Evolutionary conservation across 1,284 basidiomycete genomes (phyloP), one percentile per base, ranked within the genome.

Genomic region (Entoloma clypeatum): DNA sequence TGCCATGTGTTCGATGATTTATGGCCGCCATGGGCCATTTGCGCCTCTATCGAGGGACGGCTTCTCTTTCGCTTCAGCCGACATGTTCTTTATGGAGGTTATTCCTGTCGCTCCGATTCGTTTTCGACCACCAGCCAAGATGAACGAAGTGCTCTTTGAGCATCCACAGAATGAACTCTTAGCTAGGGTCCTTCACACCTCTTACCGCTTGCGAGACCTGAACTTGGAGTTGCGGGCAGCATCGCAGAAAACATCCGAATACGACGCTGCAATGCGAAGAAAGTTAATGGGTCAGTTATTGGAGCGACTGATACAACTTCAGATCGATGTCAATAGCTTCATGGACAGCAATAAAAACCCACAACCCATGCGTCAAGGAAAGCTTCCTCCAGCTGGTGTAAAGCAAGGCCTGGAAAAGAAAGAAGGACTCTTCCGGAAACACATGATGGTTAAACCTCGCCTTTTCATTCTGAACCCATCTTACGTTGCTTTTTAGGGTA

Each of bases 391-490:
- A 14, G 76, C 85, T 29, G 96, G 96, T 58, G 83, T 99, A 54
- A 99, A 99, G 73, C 96, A 99, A 64, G 79, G 86, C 9, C 69
- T 99, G 52, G 96, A 99, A 68, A 99, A 99, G 78, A 99, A 99
- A 68, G 96, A 99, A 56, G 96, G 96, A 43, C 65, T 99, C 37
- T 99, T 99, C 77, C 77, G 96, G 48, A 97, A 95, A 69, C 85
- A 99, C 62, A 99, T 99, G 96, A 99, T 99, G 96, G 92, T 91
- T 45, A 48, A 72, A 50, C 25, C 11, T 17, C 41, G 43, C 45
- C 29, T n/a, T 27, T 22, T 13, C 34, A 9, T 32, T 33, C 41
- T 22, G 34, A 9, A 16, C 35, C 29, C 21, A 36, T 13, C 24
- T 31, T 44, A 7, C 17, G 39, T 38, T 22, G 37, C 7, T 40